Evolutionary conservation across 495 filamentous ascomycete species (phyloP).

Genomic region (Xylaria grammica): DNA sequence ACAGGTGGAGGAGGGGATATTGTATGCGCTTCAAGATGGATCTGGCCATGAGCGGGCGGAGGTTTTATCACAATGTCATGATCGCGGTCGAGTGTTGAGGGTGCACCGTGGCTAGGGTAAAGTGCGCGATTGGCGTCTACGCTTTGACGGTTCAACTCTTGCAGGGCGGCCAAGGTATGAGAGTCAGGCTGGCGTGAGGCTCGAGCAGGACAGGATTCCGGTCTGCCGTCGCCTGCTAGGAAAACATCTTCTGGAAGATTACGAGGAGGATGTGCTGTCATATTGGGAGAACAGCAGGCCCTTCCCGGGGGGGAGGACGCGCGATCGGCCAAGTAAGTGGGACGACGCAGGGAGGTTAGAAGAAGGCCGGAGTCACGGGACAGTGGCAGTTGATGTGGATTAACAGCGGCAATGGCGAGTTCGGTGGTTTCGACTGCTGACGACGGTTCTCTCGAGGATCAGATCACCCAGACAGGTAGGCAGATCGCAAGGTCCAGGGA

Average conservation of each 20-base stretch:
- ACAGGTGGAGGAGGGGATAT: slow-evolving; percentile 35
- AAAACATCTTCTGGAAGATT: slow-evolving; percentile 28
- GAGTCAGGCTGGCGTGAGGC: slow-evolving; percentile 21
- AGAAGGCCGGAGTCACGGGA: slow-evolving; percentile 5
- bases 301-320: slow-evolving; percentile 16
- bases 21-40: slow-evolving; percentile 36
- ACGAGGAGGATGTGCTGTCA: slow-evolving; percentile 19
- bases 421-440: slow-evolving; percentile 2
- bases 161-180: slow-evolving; percentile 28
- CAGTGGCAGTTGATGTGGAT: not conserved
- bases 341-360: slow-evolving; percentile 1
- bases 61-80: slow-evolving; percentile 26
- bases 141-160: slow-evolving; percentile 34
- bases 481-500: not conserved
- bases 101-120: not conserved
- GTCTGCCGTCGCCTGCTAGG: slow-evolving; percentile 23
- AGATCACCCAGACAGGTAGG: not conserved
- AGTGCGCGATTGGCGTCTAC: slow-evolving; percentile 24
- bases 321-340: slow-evolving; percentile 4
- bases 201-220: slow-evolving; percentile 19
- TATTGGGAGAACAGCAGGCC: slow-evolving; percentile 18
- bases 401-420: not conserved
- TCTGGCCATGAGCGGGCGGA: slow-evolving; percentile 23
- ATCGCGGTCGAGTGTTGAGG: slow-evolving; percentile 21
- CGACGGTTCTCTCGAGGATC: not conserved